phyloP scores from a whole-genome alignment of 2,329 filamentous ascomycete species.

The Cercospora zeina region DNA sequence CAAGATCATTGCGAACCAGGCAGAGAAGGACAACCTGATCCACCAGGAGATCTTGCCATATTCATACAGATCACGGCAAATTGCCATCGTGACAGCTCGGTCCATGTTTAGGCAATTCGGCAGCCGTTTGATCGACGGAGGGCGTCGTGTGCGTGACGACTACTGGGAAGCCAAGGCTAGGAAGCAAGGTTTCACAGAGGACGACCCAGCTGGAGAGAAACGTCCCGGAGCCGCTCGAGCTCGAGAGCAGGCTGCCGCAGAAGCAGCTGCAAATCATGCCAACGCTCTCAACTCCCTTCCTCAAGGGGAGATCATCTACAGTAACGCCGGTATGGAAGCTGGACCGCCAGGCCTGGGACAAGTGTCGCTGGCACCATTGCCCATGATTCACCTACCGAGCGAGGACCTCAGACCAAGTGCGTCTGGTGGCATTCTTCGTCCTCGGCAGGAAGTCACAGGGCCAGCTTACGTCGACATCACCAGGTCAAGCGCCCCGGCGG shows the following conservation, averaged over 20 bases:
- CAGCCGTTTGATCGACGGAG: slow-evolving; percentile 86
- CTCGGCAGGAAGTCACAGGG: slow-evolving; percentile 85
- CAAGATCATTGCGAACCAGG: slow-evolving; percentile 96
- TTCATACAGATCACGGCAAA: slow-evolving; percentile 96
- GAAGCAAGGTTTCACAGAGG: slow-evolving; percentile 97
- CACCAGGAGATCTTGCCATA: slow-evolving; percentile 93
- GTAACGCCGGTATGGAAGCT: slow-evolving; percentile 52
- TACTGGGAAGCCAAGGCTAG: slow-evolving; percentile 98
- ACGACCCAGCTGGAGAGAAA: slow-evolving; percentile 94
- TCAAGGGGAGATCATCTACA: slow-evolving; percentile 87
- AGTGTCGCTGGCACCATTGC: slow-evolving; percentile 70
- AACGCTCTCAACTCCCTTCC: slow-evolving; percentile 62
- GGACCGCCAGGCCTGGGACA: slow-evolving; percentile 59
- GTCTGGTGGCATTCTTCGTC: slow-evolving; percentile 81
- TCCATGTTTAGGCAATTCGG: slow-evolving; percentile 99
- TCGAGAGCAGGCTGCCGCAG: slow-evolving; percentile 75
- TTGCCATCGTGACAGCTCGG: slow-evolving; percentile 93
- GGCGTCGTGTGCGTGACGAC: slow-evolving; percentile 88
- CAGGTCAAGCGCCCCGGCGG: slow-evolving; percentile 70
- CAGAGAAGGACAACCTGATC: slow-evolving; percentile 95
- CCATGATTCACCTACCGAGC: slow-evolving; percentile 80
- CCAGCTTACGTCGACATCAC: slow-evolving; percentile 85
- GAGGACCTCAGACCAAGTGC: slow-evolving; percentile 73
- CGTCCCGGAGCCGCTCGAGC: slow-evolving; percentile 87
- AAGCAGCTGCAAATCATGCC: slow-evolving; percentile 60